Evolutionary conservation across 768 basidiomycete species (phyloP), one percentile per base, ranked within the genome.

Genomic region (Serendipita sp.): DNA sequence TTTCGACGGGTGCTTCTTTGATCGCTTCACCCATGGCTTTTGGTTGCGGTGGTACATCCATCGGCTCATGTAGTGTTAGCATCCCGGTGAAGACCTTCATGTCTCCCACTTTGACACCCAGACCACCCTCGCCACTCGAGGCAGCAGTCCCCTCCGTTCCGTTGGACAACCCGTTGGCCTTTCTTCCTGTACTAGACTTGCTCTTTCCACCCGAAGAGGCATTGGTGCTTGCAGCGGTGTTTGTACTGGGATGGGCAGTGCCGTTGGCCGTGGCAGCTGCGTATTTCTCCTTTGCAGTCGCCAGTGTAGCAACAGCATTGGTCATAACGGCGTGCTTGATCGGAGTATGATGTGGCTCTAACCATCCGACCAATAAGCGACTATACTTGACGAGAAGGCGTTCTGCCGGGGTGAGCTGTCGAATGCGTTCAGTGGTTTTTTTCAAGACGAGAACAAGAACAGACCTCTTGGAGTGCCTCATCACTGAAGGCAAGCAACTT

Each of bases 311-410:
- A 31, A 85, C 80, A 33, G 84, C 85, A 70, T 88, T 88, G 4
- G 85, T 86, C 24, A 88, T 74, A 33, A 88, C 86, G 16, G 80
- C 79, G 3, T 87, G 89, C 1, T 89, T 84, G 34, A 81, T 75
- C 67, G 86, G 74, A 63, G 87, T 77, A 66, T 91, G 88, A 70
- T 86, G 83, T 4, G 85, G 85, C 64, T 82, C 85, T 16, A 91
- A 76, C 88, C 88, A 91, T 60, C 82, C 78, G 31, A 84, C 80
- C 50, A 90, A 73, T 16, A 81, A 79, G 38, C 74, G 75, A 11
- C 81, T 79, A 72, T 81, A 90, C 26, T 83, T 75, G 48, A 83
- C 73, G 42, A 88, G 76, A 34, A 72, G 70, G 17, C 70, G 68
- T 67, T 91, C 88, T 53, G 87, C 83, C 2, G 70, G 63, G 7